A percentile compares a stretch with the other conserved stretches of the same genome.
phyloP scores from a whole-genome alignment of 306 rosid genomes.

The Quercus alba region DNA sequence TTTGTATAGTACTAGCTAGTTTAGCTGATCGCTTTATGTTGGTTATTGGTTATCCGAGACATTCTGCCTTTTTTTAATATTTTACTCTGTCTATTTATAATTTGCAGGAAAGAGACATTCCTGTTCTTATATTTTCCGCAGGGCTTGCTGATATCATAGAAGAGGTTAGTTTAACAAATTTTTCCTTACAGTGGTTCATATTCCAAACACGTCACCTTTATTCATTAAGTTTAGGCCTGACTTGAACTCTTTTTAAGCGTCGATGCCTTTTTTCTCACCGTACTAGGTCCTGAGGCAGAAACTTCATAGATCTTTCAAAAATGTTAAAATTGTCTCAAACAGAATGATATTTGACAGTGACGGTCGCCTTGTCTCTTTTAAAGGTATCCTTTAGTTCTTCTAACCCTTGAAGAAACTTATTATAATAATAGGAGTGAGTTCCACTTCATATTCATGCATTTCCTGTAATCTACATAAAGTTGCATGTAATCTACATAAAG shows the following conservation, averaged over 20 bases:
- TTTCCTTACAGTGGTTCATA: conserved; percentile 12
- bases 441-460: background rate
- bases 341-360: conserved; percentile 70
- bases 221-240: conserved; percentile 4
- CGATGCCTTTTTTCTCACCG: conserved; percentile 9
- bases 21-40: background rate
- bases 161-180: conserved; percentile 57
- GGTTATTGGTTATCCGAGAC: background rate
- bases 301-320: conserved; percentile 72
- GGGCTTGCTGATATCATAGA: conserved; percentile 95
- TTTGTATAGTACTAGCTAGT: background rate
- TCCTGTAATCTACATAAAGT: background rate
- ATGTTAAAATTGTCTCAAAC: conserved; percentile 81
- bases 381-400: conserved; percentile 54
- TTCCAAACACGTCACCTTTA: conserved; percentile 2
- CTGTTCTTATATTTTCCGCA: conserved; percentile 87
- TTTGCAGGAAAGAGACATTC: conserved; percentile 77
- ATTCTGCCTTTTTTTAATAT: background rate
- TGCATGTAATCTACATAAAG: background rate
- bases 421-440: background rate
- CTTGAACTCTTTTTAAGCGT: conserved; percentile 12
- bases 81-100: conserved; percentile 16
- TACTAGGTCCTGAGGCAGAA: conserved; percentile 82
- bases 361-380: conserved; percentile 65
- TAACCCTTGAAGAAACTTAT: background rate